Conservation (phyloP, 345 rosid genomes). For the Citrus mangshanensis region DNA sequence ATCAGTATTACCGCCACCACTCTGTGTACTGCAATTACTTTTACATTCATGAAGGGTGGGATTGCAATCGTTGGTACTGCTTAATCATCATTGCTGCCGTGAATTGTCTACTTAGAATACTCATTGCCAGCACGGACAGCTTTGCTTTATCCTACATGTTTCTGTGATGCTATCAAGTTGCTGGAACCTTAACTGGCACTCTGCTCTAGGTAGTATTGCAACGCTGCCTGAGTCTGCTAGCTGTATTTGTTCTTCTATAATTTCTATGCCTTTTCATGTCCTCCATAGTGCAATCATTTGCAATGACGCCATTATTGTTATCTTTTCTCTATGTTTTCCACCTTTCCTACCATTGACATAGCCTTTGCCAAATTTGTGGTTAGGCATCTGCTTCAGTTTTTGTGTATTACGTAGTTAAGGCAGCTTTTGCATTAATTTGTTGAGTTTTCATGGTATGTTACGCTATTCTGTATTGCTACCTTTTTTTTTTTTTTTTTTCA, state of each 20-base stretch:
- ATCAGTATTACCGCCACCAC: not conserved
- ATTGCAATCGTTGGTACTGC: not conserved
- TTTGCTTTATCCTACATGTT: not conserved
- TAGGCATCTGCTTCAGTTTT: not conserved
- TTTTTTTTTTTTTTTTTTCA: not conserved
- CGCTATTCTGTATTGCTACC: conserved; percentile 1
- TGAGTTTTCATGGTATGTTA: not conserved
- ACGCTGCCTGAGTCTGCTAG: not conserved
- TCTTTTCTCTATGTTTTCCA: not conserved
- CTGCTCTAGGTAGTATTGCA: not conserved
- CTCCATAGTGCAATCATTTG: not conserved
- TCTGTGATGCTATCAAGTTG: not conserved
- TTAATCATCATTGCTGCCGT: not conserved
- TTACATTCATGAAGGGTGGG: not conserved
- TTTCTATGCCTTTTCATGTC: not conserved
- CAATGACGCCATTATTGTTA: not conserved
- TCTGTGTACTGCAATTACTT: not conserved
- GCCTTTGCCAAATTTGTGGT: not conserved
- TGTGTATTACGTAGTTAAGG: not conserved
- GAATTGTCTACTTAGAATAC: not conserved
- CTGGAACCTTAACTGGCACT: not conserved
- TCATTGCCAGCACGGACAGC: not conserved
- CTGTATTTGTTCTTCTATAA: not conserved
- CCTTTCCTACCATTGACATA: not conserved
- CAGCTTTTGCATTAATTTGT: not conserved